Base-by-base conservation (phyloP, 495 filamentous ascomycete species). In the Neurospora discreta region DNA sequence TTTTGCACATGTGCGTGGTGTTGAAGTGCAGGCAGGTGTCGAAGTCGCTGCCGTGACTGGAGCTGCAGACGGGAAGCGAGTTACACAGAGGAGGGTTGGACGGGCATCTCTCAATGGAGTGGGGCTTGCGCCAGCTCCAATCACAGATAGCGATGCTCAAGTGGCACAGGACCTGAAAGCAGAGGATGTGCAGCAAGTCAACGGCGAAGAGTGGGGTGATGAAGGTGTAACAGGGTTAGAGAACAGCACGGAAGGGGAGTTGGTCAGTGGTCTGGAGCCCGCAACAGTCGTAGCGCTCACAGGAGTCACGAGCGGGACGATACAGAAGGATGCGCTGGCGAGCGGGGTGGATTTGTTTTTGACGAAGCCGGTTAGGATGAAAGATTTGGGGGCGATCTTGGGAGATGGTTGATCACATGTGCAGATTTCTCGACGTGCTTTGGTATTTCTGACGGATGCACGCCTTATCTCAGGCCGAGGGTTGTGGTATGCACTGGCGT, bases 301-400 rank as follows among this genome's bases (percentile, higher is more conserved):
- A 0, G 91, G 91, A 0, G 80, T 93, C 11, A 89, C 88, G 38
- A 88, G 86, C 43, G 83, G 84, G 7, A 83, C 85, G 18, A 90
- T 90, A 73, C 87, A 91, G 76, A 82, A 86, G 8, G 90, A 92
- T 68, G 91, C 91, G 0, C 84, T 89, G 71, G 84, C 83, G 8
- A 87, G 87, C 15, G 91, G 91, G 7, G 85, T 94, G 41, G 89
- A 94, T 77, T 76, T 91, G 16, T 93, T 92, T 76, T 81, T 93
- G 73, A 92, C 91, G 16, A 92, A 92, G 75, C 91, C 91, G 1
- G 89, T 92, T 26, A 76, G 73, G 26, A 75, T 86, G 72, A 79
- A 80, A 69, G 78, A 79, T 71, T 71, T 86, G 52, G 72, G 52
- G 52, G 52, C 52, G 15, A 65, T 65, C 33, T 65, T 65, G 52